phyloP scores from a whole-genome alignment of 1,284 basidiomycete species.

The Prillingera fragicola region DNA sequence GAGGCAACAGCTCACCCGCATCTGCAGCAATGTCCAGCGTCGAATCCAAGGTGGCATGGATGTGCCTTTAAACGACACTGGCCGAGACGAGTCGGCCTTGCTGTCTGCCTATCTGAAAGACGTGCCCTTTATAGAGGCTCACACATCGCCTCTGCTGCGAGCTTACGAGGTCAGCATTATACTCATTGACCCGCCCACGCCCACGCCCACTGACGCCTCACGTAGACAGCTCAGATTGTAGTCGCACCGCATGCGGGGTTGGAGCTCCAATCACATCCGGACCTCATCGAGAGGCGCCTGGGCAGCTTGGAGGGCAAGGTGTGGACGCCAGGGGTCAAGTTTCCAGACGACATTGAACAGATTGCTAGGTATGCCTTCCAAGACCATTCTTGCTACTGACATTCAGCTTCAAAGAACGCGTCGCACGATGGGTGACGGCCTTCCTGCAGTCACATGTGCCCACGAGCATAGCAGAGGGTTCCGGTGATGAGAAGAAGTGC shows the following conservation, averaged over 20 bases:
- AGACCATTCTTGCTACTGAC: conserved; percentile 1
- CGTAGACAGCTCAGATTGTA: conserved; percentile 38
- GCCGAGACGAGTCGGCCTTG: conserved; percentile 28
- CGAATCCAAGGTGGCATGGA: conserved; percentile 47
- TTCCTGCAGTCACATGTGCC: conserved; percentile 16
- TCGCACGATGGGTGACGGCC: conserved; percentile 14
- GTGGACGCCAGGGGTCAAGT: conserved; percentile 18
- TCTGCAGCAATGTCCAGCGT: conserved; percentile 35
- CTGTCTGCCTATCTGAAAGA: conserved; percentile 24
- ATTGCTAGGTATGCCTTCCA: conserved; percentile 14
- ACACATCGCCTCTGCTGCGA: conserved; percentile 29
- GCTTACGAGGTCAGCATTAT: conserved; percentile 35
- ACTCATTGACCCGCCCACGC: neutral
- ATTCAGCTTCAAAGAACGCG: conserved; percentile 15
- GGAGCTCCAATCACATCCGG: conserved; percentile 15
- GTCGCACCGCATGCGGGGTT: conserved; percentile 20
- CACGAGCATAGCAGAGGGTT: neutral
- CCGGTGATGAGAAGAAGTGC: neutral
- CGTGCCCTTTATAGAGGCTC: conserved; percentile 26
- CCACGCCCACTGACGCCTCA: neutral
- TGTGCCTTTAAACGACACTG: conserved; percentile 41
- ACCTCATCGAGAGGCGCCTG: conserved; percentile 31
- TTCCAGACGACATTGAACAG: conserved; percentile 31
- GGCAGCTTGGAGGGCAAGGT: conserved; percentile 33
- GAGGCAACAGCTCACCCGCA: neutral